Evolutionary conservation across 2,329 filamentous ascomycete genomes (phyloP), one percentile per base, ranked within the genome.

Genomic region (Fusarium drepaniforme): DNA sequence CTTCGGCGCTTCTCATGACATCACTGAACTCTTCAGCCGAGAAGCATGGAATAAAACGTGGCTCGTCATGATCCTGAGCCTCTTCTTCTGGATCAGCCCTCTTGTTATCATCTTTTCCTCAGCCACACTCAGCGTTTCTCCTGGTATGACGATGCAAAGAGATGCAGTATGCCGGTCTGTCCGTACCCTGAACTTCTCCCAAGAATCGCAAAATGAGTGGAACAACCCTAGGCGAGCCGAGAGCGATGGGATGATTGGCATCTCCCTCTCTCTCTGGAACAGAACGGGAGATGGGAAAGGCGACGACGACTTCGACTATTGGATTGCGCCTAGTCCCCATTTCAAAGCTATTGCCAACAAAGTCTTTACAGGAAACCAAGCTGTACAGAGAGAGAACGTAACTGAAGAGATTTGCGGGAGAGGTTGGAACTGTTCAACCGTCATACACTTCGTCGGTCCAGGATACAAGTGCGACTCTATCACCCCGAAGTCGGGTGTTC

Each of bases 391-490:
- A 8, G 65, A 69, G 1, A 67, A 76, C 1, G 70, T 73, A 0
- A 62, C 71, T 0, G 12, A 42, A 0, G 68, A 78, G 0, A 64
- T 78, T 0, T 78, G 76, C 3, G 76, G 76, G 1, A 16, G 64
- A 0, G 73, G 64, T 1, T 78, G 76, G 76, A 73, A 78, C n/a
- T 78, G 76, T 8, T 75, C 74, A 0, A 76, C 74, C 2, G 78
- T 68, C 0, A 58, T 78, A 11, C 40, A 75, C 5, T 78, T 78
- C 15, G 51, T 78, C 0, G 76, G 62, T 0, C 76, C 76, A 2
- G 76, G 74, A 51, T 78, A 78, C 1, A 64, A 75, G 15, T 78
- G 76, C 11, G n/a, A 78, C 16, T 58, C 78, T 25, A 61, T 78
- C 21, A 65, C 76, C 0, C 37, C 59, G 0, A 64, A 64, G 1